Base-by-base conservation (phyloP, 1,284 basidiomycete genomes). In the Inonotus obliquus region DNA sequence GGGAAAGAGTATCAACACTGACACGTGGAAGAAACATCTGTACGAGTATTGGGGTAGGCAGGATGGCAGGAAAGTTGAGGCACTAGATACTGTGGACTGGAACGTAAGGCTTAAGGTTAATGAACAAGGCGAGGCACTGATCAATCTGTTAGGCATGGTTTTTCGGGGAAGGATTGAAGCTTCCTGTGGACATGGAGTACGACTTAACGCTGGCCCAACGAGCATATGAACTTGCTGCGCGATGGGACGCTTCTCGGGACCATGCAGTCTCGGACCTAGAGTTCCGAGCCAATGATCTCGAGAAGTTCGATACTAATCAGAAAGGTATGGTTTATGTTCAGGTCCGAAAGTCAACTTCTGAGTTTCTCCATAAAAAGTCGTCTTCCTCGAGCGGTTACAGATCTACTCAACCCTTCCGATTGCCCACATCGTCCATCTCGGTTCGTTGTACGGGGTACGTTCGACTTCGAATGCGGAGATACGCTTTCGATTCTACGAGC, bases 11-110 rank as follows among this genome's bases (percentile, higher is more conserved):
- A 92, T 98, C 71, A 91, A 89, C 13, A 97, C 94, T 0, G 78
- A 85, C 41, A 83, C 96, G 68, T 98, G 95, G 94, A 89, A 91
- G 69, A 76, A 79, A 3, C 93, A 98, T 71, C 77, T 99, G 25
- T 92, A 89, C 68, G 76, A 71, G n/a, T 96, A 89, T 73, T 98
- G 86, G 75, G 75, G 77, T 66, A 77, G 79, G 66, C 75, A 89
- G 69, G 82, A 81, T 25, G 81, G 80, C 10, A 72, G 87, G 66
- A 87, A 91, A 69, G 75, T 89, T 59, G 81, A 86, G 65, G 81
- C 82, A 32, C 80, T 98, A 39, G 80, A 90, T 65, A 80, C 76
- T 54, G 81, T 97, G 45, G 86, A 94, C 69, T 96, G 89, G 85
- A 76, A 94, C 69, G 92, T 87, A 65, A 64, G 82, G 25, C 53